These are phyloP conservation scores for Nepenthes gracilis DNA, from an alignment of 148 eudicot genomes.

Conservation along the genomic window DNA sequence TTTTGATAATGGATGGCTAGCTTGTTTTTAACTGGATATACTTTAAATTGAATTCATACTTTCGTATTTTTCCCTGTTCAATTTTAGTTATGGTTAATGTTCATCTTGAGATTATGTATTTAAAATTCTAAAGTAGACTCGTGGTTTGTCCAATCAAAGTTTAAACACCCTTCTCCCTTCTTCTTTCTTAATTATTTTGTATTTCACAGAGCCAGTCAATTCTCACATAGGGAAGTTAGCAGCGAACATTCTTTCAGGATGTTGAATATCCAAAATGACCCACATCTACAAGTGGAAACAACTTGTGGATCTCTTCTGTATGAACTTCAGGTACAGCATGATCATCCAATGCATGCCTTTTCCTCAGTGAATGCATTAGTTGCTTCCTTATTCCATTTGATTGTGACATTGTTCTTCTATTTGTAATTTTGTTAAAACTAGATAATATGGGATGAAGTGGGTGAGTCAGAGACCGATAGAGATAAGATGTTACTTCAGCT, in stretches of 20 bases:
- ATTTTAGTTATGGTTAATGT: no score
- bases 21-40: no score
- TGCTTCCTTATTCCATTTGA: not conserved
- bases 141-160: no score
- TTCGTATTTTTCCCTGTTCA: no score
- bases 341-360: not conserved
- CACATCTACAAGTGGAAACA: slow-evolving; percentile 35
- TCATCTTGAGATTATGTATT: no score
- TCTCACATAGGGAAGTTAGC: no score
- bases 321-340: slow-evolving; percentile 37
- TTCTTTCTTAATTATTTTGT: no score
- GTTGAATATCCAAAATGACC: slow-evolving; percentile 14
- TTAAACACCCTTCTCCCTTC: no score
- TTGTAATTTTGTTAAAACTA: slow-evolving; percentile 6
- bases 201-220: no score
- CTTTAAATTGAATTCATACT: no score
- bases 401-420: not conserved
- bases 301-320: slow-evolving; percentile 49
- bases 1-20: no score
- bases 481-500: slow-evolving; percentile 52
- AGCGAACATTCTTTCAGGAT: not conserved
- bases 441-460: slow-evolving; percentile 67
- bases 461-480: slow-evolving; percentile 38
- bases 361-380: not conserved
- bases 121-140: no score